These are phyloP conservation scores for Cryphonectria radicalis DNA, from an alignment of 2,329 filamentous ascomycete genomes.

Conservation along the genomic window DNA sequence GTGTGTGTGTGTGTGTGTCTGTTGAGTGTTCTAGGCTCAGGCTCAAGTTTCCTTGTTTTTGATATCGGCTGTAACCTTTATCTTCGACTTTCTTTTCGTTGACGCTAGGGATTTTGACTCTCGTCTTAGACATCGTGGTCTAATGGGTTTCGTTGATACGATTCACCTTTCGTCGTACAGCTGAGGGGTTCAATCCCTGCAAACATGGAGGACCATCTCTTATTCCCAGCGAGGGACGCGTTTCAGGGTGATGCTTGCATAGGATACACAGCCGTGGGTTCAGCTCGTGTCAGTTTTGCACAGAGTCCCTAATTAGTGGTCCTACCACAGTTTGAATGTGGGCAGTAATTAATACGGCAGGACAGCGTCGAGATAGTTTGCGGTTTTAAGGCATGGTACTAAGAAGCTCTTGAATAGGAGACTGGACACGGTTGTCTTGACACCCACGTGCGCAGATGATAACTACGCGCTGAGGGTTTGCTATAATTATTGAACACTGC, in stretches of 20 bases:
- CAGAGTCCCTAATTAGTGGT: background rate
- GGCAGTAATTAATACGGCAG: background rate
- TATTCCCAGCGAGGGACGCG: background rate
- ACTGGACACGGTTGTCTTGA: background rate
- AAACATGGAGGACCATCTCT: background rate
- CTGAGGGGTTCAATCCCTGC: background rate
- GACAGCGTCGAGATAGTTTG: background rate
- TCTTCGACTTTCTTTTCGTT: background rate
- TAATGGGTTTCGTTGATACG: no score
- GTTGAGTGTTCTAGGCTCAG: background rate
- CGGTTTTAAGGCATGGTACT: background rate
- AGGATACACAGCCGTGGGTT: background rate
- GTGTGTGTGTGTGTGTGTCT: no score
- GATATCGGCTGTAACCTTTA: background rate
- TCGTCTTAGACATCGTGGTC: background rate
- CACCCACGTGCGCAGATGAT: background rate
- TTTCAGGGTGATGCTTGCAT: background rate
- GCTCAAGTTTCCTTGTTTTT: background rate
- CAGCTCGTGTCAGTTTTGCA: background rate
- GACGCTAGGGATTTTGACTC: background rate
- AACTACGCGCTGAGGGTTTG: background rate
- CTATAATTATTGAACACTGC: background rate
- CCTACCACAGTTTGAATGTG: no score
- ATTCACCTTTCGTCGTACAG: background rate
- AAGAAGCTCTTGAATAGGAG: background rate